Base-by-base conservation (phyloP, 2,329 filamentous ascomycete genomes). In the Fusarium mundagurra region DNA sequence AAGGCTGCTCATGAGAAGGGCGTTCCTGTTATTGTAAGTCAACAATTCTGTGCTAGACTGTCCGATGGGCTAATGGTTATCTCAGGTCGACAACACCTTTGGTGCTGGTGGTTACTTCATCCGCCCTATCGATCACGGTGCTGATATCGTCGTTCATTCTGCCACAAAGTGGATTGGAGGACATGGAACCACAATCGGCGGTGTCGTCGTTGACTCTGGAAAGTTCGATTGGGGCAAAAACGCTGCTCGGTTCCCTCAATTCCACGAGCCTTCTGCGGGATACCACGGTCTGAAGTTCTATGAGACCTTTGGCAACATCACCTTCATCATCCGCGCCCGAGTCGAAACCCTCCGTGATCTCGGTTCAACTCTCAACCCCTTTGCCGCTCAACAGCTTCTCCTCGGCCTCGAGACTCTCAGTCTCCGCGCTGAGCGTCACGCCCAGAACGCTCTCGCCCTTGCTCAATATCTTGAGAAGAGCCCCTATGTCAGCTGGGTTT, bases 121-220 rank as follows among this genome's bases (percentile, higher is more conserved):
- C 76, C 91, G 93, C 12, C 95, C 95, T 45, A 96, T 98, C 78
- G 92, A 95, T 31, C 93, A 97, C 83, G 95, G 95, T 63, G 95
- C 94, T 73, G 95, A 98, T 81, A 98, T 98, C 69, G 92, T 98
- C 60, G 94, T 98, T 31, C 95, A 98, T 88, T 96, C 93, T 44
- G 95, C 95, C 17, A 98, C 95, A 67, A 98, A 98, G 84, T 98
- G 95, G 95, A 98, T 98, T 72, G 95, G 95, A 65, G 95, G 95
- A 47, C 96, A 98, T 83, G 96, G 95, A 70, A 97, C 95, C 45
- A 98, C 95, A 33, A 93, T 98, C 75, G 95, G 89, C 66, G 95
- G 95, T 70, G 89, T 98, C 48, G 89, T 98, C 39, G 87, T 98
- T 73, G 95, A 98, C 85, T 90, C 92, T 75, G 95, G 95, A 79